Conservation (phyloP, 257 asterid genomes). For the Henckelia pumila region DNA sequence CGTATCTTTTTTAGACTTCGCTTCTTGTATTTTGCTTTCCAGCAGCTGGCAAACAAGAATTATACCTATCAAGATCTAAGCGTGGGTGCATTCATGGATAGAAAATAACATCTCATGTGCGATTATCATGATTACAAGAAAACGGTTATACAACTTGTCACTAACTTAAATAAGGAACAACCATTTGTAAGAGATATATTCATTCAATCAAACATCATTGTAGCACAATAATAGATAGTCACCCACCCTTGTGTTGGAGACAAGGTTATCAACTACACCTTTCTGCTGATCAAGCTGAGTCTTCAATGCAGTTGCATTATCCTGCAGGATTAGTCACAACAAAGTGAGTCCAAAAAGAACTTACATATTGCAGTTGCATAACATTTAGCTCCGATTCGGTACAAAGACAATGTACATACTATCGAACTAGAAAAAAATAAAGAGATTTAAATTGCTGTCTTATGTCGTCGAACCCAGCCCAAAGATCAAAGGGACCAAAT, state of each 20-base stretch:
- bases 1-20: conserved; percentile 91
- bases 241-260: conserved; percentile 87
- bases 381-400: not conserved
- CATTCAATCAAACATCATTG: conserved; percentile 15
- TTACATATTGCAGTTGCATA: not conserved
- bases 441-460: not conserved
- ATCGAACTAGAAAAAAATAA: not conserved
- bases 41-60: conserved; percentile 47
- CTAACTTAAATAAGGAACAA: conserved; percentile 1
- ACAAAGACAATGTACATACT: not conserved
- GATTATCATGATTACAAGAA: conserved; percentile 8
- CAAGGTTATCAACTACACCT: conserved; percentile 76
- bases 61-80: not conserved
- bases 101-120: not conserved
- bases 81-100: conserved; percentile 9
- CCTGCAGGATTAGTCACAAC: conserved; percentile 44
- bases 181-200: conserved; percentile 12
- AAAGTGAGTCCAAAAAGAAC: not conserved
- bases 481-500: not conserved
- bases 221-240: conserved; percentile 10
- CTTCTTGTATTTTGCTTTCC: conserved; percentile 98
- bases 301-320: conserved; percentile 81
- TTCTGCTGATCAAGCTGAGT: conserved; percentile 91
- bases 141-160: conserved; percentile 16
- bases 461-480: not conserved